These are phyloP conservation scores for Fusarium musae DNA, from an alignment of 2,329 filamentous ascomycete species.

Conservation along the genomic window DNA sequence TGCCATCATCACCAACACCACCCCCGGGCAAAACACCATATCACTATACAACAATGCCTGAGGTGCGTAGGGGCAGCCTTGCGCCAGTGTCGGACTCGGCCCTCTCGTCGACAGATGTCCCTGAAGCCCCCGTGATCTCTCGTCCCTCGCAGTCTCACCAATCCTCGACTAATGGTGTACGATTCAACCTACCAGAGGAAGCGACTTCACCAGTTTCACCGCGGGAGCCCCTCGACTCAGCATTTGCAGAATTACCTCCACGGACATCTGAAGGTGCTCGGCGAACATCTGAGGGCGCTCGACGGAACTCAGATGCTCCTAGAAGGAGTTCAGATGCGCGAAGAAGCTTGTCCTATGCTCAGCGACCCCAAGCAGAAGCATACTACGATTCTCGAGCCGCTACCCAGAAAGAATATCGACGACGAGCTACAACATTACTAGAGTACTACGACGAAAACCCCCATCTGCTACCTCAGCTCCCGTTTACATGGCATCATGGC, in stretches of 20 bases:
- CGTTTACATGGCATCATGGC: constrained; percentile 56
- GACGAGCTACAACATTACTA: constrained; percentile 50
- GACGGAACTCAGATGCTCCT: constrained; percentile 30
- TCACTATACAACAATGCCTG: constrained; percentile 41
- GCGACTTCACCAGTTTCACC: constrained; percentile 2
- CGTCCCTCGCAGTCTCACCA: constrained; percentile 32
- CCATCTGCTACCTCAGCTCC: constrained; percentile 52
- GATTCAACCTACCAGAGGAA: constrained; percentile 31
- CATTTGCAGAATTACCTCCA: constrained; percentile 39
- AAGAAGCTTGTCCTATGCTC: constrained; percentile 51
- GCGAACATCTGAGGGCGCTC: constrained; percentile 28
- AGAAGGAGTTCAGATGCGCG: constrained; percentile 44
- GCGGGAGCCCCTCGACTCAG: constrained; percentile 28
- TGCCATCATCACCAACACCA: neutral
- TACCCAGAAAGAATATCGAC: constrained; percentile 49
- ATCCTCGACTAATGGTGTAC: constrained; percentile 23
- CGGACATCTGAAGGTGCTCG: constrained; percentile 33
- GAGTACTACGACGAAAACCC: constrained; percentile 55
- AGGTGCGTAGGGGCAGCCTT: constrained; percentile 45
- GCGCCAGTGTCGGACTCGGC: constrained; percentile 36
- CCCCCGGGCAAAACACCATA: neutral
- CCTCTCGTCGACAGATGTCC: constrained; percentile 27
- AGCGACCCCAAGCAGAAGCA: constrained; percentile 48
- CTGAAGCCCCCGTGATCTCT: constrained; percentile 15
- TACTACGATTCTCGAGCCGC: constrained; percentile 56